Base-by-base conservation (phyloP, 768 basidiomycete genomes). In the Leccinum boreale region DNA sequence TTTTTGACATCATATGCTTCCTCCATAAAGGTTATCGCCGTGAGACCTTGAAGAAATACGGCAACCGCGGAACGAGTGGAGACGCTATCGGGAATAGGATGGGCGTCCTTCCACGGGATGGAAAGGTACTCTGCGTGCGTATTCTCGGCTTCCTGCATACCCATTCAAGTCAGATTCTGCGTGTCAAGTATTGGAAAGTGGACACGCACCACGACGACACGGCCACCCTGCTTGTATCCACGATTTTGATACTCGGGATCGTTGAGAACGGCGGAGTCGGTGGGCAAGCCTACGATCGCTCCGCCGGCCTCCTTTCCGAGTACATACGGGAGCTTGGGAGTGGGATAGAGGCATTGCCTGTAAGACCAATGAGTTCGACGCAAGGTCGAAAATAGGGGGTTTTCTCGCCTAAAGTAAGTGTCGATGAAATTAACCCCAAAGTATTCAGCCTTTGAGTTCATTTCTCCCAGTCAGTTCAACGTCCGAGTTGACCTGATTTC, bases 361-460 rank as follows among this genome's bases (percentile, higher is more conserved):
- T 24, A 31, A 53, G n/a, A 26, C 29, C 15, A 14, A 28, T 59
- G n/a, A 55, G n/a, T 24, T 35, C 5, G 44, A 47, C 26, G 19
- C 29, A 45, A 24, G 17, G 26, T n/a, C 17, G 31, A 29, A 51
- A 12, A 11, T 50, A 23, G 50, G 24, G 19, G 14, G 4, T 10
- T 10, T 39, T 63, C 73, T 70, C 73, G 87, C 83, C 94, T 79
- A 67, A 81, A 85, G 71, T 97, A 95, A 46, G 84, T 85, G 68
- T 91, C 89, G 67, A 89, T 92, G 70, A 90, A 97, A 76, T 97
- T 97, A 65, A 96, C 81, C 7, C 91, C 92, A 9, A 80, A 75
- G 63, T 86, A 93, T 63, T 91, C 84, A 23, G 86, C 78, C 89
- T 88, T 66, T 44, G 11, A 19, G 10, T 19, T 42, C 10, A 1